A percentile compares a stretch with the other conserved stretches of the same genome.
These are phyloP conservation scores for Pythium sukuiense DNA, from an alignment of 352 stramenopile genomes.

Conservation along the genomic window DNA sequence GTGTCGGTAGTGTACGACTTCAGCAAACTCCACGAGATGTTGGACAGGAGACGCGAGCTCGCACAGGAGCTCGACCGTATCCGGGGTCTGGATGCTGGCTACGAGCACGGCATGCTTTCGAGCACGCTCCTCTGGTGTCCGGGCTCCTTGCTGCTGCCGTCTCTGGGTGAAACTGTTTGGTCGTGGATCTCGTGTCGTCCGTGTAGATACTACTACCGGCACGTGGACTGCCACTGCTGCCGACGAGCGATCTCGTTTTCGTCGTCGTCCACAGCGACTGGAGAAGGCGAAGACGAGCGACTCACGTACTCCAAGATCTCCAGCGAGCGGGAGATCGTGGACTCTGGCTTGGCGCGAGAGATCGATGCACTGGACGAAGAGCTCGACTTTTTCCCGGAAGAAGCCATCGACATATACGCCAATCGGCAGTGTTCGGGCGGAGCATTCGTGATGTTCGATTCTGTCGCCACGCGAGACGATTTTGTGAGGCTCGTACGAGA, in stretches of 20 bases:
- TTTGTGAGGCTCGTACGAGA: slow-evolving; percentile 55
- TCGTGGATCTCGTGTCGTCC: slow-evolving; percentile 59
- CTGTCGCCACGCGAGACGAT: slow-evolving; percentile 49
- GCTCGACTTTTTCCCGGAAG: slow-evolving; percentile 72
- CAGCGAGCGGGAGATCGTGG: slow-evolving; percentile 34
- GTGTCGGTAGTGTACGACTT: slow-evolving; percentile 70
- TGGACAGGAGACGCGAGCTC: slow-evolving; percentile 46
- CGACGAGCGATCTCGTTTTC: slow-evolving; percentile 27
- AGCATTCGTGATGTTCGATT: slow-evolving; percentile 78
- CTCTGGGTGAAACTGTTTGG: slow-evolving; percentile 37
- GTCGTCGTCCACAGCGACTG: neutral
- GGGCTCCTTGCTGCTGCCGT: slow-evolving; percentile 53
- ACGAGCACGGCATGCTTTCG: slow-evolving; percentile 54
- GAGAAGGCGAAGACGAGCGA: neutral
- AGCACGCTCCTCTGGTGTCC: slow-evolving; percentile 71
- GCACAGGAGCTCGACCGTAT: slow-evolving; percentile 59
- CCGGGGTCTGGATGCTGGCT: slow-evolving; percentile 48
- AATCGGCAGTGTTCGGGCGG: slow-evolving; percentile 58
- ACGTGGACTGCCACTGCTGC: slow-evolving; percentile 44
- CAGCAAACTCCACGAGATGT: slow-evolving; percentile 50
- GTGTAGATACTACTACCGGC: slow-evolving; percentile 50
- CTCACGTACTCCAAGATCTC: slow-evolving; percentile 32
- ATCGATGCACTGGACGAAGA: slow-evolving; percentile 55
- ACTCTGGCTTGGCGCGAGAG: slow-evolving; percentile 20
- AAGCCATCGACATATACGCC: slow-evolving; percentile 59